These are phyloP conservation scores for Persicaria maculosa DNA, from an alignment of 148 eudicot species.

Conservation along the genomic window DNA sequence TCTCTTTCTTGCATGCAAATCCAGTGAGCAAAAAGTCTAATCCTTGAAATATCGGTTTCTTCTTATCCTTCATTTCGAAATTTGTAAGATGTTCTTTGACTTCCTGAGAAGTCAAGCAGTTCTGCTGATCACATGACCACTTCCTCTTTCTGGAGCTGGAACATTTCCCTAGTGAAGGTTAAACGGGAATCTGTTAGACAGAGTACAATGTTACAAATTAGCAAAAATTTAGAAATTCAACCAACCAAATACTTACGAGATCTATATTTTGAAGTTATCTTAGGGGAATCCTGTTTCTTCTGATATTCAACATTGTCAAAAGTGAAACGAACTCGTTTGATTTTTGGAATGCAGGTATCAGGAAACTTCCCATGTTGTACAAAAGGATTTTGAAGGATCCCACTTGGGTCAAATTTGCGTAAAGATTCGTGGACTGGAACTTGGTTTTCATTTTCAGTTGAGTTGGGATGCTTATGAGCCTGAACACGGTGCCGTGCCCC, in stretches of 20 bases:
- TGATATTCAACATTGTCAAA: slow-evolving; percentile 26
- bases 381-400: slow-evolving; percentile 20
- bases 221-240: slow-evolving; percentile 1
- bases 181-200: slow-evolving; percentile 1
- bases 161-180: slow-evolving; percentile 25
- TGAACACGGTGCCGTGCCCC: slow-evolving; percentile 22
- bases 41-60: slow-evolving; percentile 47
- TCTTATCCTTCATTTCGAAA: slow-evolving; percentile 26
- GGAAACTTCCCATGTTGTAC: slow-evolving; percentile 19
- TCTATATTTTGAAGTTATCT: slow-evolving; percentile 16
- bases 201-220: not conserved
- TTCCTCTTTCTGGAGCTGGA: slow-evolving; percentile 27
- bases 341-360: slow-evolving; percentile 24
- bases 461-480: slow-evolving; percentile 30
- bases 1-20: slow-evolving; percentile 56
- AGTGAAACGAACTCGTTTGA: slow-evolving; percentile 61
- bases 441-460: slow-evolving; percentile 21
- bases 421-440: slow-evolving; percentile 19
- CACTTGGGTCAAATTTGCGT: slow-evolving; percentile 16
- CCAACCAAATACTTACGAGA: slow-evolving; percentile 28
- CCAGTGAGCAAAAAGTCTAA: slow-evolving; percentile 78
- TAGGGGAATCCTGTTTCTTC: slow-evolving; percentile 21
- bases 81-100: slow-evolving; percentile 37
- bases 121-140: slow-evolving; percentile 20
- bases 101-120: slow-evolving; percentile 36